phyloP scores from a whole-genome alignment of 352 stramenopile genomes.

The Pythium phragmiticola region DNA sequence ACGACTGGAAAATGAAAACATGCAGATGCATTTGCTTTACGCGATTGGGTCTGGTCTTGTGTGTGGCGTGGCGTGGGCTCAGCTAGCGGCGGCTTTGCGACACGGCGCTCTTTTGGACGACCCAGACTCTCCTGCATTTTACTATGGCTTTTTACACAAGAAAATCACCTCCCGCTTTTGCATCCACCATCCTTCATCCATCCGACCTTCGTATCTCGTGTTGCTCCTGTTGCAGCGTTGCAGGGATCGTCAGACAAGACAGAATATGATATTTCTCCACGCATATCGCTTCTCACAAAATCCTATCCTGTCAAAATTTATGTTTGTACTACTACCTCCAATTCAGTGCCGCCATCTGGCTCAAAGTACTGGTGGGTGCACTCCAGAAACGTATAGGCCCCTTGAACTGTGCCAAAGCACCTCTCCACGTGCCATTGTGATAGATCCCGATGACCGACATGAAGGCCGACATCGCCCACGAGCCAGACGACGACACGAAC shows the following conservation, averaged over 20 bases:
- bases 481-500: constrained; percentile 1
- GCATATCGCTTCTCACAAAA: background rate
- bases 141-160: background rate
- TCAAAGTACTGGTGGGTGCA: background rate
- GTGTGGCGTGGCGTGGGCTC: background rate
- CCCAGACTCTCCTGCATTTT: constrained; percentile 6
- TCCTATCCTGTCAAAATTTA: background rate
- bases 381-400: background rate
- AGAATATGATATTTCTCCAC: constrained; percentile 4
- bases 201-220: background rate
- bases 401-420: background rate
- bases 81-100: background rate
- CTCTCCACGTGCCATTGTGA: background rate
- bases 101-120: background rate
- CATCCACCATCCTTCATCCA: background rate
- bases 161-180: background rate
- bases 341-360: background rate
- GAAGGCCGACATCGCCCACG: background rate
- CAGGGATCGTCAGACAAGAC: background rate
- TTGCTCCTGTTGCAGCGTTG: too few relatives aligned
- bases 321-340: background rate
- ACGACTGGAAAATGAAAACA: constrained; percentile 22
- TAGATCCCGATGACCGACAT: background rate
- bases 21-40: constrained; percentile 26
- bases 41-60: constrained; percentile 13